Evolutionary conservation across 352 stramenopile genomes (phyloP), one percentile per base, ranked within the genome.

Genomic region (Pythium scleroteichum): DNA sequence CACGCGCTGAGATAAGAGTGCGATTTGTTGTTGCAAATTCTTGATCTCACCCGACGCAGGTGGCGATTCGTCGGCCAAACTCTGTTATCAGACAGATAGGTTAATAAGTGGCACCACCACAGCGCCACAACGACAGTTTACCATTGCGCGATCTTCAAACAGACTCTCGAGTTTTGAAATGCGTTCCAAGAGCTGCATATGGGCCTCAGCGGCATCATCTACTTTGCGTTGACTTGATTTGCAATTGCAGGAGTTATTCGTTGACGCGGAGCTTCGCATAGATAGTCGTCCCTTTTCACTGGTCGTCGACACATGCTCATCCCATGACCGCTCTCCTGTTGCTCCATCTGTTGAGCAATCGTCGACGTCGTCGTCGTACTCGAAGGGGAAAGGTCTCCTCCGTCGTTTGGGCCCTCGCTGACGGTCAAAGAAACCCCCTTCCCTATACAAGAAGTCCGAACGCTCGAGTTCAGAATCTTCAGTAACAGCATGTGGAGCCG

Each of bases 341-440:
- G 49, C 47, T 9, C 52, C 47, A 38, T 78, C 68, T 23, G 29
- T 42, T 2, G 40, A 49, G n/a, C 42, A 20, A 22, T 61, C 59
- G 13, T 60, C 51, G n/a, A 32, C 44, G 20, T 80, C 66, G 4
- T 59, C 44, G 16, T 69, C 46, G 48, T 84, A 82, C 51, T 85
- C 67, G 49, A 88, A 87, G 9, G 77, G 79, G 64, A 85, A 82
- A 8, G 75, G 83, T 0, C 76, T 64, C 8, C 79, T 60, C 24
- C 77, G 65, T 52, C 79, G 73, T 60, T 92, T 90, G 10, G 85
- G 47, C 24, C 75, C 66, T 22, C 83, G 71, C 38, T 92, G 83
- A 0, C 80, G 83, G 64, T 90, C 83, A 62, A 92, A 92, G 61
- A 92, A 90, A 4, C 83, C 80, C n/a, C 81, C 80, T 74, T 88